Conservation (phyloP, 2,329 filamentous ascomycete species). For the Alternaria sp. region DNA sequence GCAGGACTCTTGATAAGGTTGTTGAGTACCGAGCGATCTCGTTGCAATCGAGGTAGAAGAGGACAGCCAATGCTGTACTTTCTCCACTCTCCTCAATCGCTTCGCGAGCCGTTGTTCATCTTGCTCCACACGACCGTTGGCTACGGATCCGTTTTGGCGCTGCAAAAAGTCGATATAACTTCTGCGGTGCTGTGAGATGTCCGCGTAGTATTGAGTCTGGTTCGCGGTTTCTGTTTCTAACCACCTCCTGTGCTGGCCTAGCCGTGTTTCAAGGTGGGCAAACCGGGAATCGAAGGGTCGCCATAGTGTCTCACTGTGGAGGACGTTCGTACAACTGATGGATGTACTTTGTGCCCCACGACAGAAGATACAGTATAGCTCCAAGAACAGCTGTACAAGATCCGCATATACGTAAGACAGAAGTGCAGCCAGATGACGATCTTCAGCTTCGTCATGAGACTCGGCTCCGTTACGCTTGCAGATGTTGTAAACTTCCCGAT, state of each 20-base stretch:
- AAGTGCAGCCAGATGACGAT: constrained; percentile 20
- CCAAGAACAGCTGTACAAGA: constrained; percentile 32
- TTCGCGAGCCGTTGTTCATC: constrained; percentile 30
- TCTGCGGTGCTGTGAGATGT: constrained; percentile 24
- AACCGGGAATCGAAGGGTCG: constrained; percentile 42
- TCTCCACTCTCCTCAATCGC: constrained; percentile 34
- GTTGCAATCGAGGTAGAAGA: constrained; percentile 15
- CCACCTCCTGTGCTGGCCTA: constrained; percentile 34
- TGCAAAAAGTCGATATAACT: constrained; percentile 30
- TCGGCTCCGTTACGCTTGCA: constrained; percentile 14
- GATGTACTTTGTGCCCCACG: constrained; percentile 32
- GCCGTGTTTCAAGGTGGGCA: constrained; percentile 28
- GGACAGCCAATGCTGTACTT: constrained; percentile 35
- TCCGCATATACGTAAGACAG: constrained; percentile 39
- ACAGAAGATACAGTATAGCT: constrained; percentile 36
- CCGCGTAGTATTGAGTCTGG: constrained; percentile 21
- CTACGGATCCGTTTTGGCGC: constrained; percentile 5
- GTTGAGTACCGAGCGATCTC: constrained; percentile 14
- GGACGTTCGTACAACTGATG: not conserved
- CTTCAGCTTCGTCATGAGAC: constrained; percentile 4
- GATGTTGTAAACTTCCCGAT: constrained; percentile 27
- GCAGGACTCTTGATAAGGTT: constrained; percentile 25
- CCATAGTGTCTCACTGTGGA: constrained; percentile 22
- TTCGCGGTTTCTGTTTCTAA: constrained; percentile 30
- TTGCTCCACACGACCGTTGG: constrained; percentile 10